Percentiles rank a stretch among this genome's conserved stretches.
phyloP scores from a whole-genome alignment of 768 basidiomycete species.

The Cystofilobasidium ferigula region DNA sequence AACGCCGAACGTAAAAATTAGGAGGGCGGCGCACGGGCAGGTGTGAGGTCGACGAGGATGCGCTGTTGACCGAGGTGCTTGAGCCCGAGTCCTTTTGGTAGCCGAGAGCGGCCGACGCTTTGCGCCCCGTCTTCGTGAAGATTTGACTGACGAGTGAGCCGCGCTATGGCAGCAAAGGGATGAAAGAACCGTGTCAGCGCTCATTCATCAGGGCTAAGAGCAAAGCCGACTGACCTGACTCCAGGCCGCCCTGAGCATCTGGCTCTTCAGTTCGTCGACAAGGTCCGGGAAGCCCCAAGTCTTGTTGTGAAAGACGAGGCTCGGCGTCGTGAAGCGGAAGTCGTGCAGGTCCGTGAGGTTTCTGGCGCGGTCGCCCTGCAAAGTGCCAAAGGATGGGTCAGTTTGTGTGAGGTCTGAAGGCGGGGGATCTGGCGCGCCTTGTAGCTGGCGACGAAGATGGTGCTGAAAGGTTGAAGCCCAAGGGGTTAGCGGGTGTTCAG shows the following conservation, averaged over 20 bases:
- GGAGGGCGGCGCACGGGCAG: neutral
- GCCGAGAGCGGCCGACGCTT: neutral
- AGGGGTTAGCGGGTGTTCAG: conserved; percentile 11
- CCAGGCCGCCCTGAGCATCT: neutral
- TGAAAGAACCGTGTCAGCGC: neutral
- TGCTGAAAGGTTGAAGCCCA: too few species aligned
- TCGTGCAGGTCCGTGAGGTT: conserved; percentile 49
- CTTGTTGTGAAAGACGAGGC: conserved; percentile 52
- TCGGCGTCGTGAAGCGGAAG: conserved; percentile 71
- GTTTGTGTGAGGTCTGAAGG: neutral
- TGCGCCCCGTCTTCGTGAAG: neutral
- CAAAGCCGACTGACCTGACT: too few species aligned
- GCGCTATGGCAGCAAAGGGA: neutral
- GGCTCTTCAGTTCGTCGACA: conserved; percentile 34
- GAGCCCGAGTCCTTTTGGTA: conserved; percentile 1
- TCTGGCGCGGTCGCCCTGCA: conserved; percentile 41
- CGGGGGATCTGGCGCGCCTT: conserved; percentile 40
- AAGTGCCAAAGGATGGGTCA: too few species aligned
- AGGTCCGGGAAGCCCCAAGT: conserved; percentile 38
- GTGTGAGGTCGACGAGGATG: neutral
- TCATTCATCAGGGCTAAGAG: too few species aligned
- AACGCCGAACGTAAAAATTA: too few species aligned
- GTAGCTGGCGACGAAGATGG: conserved; percentile 60
- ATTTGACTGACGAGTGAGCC: conserved; percentile 4
- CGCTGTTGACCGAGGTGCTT: neutral